Evolutionary conservation across 768 basidiomycete species (phyloP).

Genomic region (Auriscalpium microsporum): DNA sequence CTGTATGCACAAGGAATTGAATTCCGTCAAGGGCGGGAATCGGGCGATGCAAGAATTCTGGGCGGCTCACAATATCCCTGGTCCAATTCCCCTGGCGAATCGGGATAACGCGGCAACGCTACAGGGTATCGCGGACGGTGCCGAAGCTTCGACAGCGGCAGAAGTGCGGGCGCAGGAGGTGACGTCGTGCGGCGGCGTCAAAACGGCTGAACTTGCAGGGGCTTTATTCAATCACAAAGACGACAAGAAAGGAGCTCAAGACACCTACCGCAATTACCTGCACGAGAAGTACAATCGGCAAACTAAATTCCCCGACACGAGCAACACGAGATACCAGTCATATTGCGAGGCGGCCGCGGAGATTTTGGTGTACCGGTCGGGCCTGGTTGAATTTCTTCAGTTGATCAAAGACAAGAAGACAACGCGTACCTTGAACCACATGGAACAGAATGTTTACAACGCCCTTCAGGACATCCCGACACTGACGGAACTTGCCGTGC

Average conservation of each 20-base stretch:
- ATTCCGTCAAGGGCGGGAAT: conserved; percentile 10
- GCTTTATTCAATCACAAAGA: neutral
- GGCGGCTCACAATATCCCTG: neutral
- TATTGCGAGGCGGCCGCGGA: conserved; percentile 14
- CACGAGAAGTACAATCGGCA: neutral
- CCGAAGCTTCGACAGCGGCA: neutral
- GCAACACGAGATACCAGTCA: conserved; percentile 18
- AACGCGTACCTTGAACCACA: conserved; percentile 15
- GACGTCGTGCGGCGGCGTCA: neutral
- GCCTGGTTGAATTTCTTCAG: conserved; percentile 16
- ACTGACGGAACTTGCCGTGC: conserved; percentile 17
- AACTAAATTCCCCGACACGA: conserved; percentile 17
- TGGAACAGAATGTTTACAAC: conserved; percentile 21
- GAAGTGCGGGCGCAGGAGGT: neutral
- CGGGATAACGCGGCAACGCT: conserved; percentile 7
- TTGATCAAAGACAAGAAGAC: conserved; percentile 15
- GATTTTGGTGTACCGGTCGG: conserved; percentile 7
- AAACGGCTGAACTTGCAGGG: neutral
- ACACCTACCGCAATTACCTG: neutral
- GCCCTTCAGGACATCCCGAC: conserved; percentile 17
- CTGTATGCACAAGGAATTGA: conserved; percentile 13
- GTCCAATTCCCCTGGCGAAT: conserved; percentile 8
- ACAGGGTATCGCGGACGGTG: conserved; percentile 9
- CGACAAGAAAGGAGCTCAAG: neutral
- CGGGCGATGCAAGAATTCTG: conserved; percentile 4